Evolutionary conservation across 2,329 filamentous ascomycete species (phyloP).

Genomic region (Fusarium nygamai): DNA sequence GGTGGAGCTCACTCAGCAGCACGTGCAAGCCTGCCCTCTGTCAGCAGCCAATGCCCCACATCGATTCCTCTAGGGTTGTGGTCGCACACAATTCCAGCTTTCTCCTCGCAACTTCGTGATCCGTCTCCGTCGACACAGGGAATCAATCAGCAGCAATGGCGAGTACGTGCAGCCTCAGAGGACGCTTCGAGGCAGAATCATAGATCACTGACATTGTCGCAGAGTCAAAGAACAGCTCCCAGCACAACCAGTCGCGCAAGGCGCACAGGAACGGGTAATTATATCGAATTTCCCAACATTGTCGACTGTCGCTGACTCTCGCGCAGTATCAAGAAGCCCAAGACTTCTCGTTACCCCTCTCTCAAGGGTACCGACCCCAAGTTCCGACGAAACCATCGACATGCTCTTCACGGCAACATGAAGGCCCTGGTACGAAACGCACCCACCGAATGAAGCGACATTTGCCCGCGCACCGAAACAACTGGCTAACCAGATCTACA

Average conservation of each 20-base stretch:
- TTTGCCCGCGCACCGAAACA: neutral
- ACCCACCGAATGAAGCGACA: slow-evolving; percentile 7
- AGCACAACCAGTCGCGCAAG: slow-evolving; percentile 99
- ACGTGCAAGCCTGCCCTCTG: slow-evolving; percentile 22
- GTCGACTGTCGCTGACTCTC: slow-evolving; percentile 29
- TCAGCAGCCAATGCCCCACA: slow-evolving; percentile 31
- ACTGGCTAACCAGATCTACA: slow-evolving; percentile 56
- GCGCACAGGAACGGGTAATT: slow-evolving; percentile 98
- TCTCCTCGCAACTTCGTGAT: slow-evolving; percentile 42
- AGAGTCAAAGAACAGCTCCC: slow-evolving; percentile 99
- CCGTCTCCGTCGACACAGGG: slow-evolving; percentile 41
- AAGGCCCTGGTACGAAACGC: slow-evolving; percentile 84
- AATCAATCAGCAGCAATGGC: slow-evolving; percentile 53
- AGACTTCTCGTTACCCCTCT: slow-evolving; percentile 98
- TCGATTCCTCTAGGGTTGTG: slow-evolving; percentile 40
- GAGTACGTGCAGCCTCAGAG: slow-evolving; percentile 46
- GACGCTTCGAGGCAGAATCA: neutral
- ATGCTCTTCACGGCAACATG: slow-evolving; percentile 98
- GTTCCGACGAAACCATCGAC: slow-evolving; percentile 99
- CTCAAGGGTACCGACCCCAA: slow-evolving; percentile 99
- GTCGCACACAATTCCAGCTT: slow-evolving; percentile 47
- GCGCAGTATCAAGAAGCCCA: slow-evolving; percentile 98
- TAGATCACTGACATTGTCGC: slow-evolving; percentile 40
- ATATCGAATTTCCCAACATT: slow-evolving; percentile 2
- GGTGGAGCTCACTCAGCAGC: neutral